A percentile compares a stretch with the other conserved stretches of the same genome.
Conservation (phyloP, 495 filamentous ascomycete genomes). For the Articulospora tetracladia region DNA sequence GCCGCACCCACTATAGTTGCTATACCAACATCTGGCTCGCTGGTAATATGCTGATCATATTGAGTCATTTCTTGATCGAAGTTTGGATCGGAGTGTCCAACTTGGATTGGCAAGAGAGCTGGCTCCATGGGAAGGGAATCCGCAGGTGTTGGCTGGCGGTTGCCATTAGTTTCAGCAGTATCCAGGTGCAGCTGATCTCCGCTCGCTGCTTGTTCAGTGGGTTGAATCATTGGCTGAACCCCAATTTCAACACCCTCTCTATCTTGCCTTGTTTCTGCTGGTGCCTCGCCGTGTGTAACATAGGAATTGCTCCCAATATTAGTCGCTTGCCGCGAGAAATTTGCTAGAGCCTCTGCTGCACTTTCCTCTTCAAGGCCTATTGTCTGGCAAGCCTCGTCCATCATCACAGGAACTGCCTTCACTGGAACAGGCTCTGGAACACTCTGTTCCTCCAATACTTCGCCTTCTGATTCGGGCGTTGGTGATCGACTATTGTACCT, state of each 20-base stretch:
- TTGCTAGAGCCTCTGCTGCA: slow-evolving; percentile 16
- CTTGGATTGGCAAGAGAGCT: slow-evolving; percentile 32
- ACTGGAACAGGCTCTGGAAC: background rate
- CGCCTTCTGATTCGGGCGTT: slow-evolving; percentile 25
- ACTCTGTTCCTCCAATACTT: background rate
- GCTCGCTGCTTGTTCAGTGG: background rate
- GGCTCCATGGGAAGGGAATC: slow-evolving; percentile 43
- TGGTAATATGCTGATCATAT: background rate
- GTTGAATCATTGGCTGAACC: too few relatives aligned
- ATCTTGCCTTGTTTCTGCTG: background rate
- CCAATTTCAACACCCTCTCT: background rate
- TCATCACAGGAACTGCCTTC: slow-evolving; percentile 30
- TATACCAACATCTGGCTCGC: background rate
- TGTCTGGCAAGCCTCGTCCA: slow-evolving; percentile 45
- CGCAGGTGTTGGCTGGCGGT: slow-evolving; percentile 38
- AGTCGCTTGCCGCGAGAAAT: slow-evolving; percentile 12
- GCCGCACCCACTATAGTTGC: background rate
- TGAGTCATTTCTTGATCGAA: background rate
- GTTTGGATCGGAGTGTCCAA: background rate
- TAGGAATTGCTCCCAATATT: slow-evolving; percentile 10
- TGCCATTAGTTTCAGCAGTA: background rate
- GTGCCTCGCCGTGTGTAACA: background rate
- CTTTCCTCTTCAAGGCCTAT: slow-evolving; percentile 32
- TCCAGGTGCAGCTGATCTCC: background rate
- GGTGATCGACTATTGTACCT: slow-evolving; percentile 51